Evolutionary conservation across 2,329 filamentous ascomycete genomes (phyloP).

Genomic region (Fusarium sp.): DNA sequence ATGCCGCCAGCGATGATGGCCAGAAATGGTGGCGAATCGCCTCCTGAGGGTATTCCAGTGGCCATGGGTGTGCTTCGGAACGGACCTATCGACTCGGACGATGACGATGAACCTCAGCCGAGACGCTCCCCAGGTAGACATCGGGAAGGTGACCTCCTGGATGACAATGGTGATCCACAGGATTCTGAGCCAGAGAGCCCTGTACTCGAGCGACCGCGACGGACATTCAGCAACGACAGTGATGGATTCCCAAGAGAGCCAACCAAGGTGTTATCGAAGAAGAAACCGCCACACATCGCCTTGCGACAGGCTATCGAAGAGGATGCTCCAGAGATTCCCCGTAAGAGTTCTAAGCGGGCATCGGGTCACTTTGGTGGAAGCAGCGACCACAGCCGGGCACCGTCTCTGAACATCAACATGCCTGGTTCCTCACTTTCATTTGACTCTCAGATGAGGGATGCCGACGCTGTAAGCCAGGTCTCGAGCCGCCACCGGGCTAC

Average conservation of each 20-base stretch:
- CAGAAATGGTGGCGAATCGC: slow-evolving; percentile 75
- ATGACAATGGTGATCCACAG: slow-evolving; percentile 63
- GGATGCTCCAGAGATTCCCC: slow-evolving; percentile 73
- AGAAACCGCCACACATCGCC: slow-evolving; percentile 36
- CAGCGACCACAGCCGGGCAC: slow-evolving; percentile 48
- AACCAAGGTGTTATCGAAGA: slow-evolving; percentile 42
- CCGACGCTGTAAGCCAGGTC: slow-evolving; percentile 39
- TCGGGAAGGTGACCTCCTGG: slow-evolving; percentile 58
- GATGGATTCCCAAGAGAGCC: slow-evolving; percentile 53
- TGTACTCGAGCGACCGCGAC: slow-evolving; percentile 49
- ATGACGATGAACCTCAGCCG: slow-evolving; percentile 60
- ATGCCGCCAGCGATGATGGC: slow-evolving; percentile 82
- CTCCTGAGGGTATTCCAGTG: slow-evolving; percentile 76
- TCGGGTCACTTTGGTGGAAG: slow-evolving; percentile 56
- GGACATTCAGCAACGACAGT: slow-evolving; percentile 58
- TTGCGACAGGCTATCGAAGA: slow-evolving; percentile 50
- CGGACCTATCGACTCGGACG: slow-evolving; percentile 76
- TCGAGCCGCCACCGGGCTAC: slow-evolving; percentile 46
- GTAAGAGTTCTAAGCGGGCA: slow-evolving; percentile 80
- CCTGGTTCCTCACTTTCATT: slow-evolving; percentile 45
- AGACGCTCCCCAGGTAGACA: slow-evolving; percentile 48
- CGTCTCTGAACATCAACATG: slow-evolving; percentile 55
- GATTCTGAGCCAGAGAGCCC: slow-evolving; percentile 61
- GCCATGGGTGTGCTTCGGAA: slow-evolving; percentile 73
- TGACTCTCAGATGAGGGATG: slow-evolving; percentile 37